Conservation (phyloP, 257 asterid genomes). For the Eucommia ulmoides region DNA sequence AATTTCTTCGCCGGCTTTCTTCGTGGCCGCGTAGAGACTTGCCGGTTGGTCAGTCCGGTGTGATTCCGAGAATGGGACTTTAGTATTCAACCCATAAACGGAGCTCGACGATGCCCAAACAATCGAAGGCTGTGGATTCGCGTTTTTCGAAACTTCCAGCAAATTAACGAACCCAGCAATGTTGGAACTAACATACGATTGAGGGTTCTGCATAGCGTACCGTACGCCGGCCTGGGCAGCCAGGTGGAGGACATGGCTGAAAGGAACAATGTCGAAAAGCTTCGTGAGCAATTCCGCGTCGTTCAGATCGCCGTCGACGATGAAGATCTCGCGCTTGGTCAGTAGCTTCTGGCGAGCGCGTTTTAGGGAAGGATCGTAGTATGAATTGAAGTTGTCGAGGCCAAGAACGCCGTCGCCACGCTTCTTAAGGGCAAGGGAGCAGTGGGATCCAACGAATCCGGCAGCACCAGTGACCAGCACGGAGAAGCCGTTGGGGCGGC, state of each 20-base stretch:
- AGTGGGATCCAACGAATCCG: background rate
- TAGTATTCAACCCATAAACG: background rate
- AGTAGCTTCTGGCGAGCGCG: slow-evolving; percentile 1
- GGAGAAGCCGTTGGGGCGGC: slow-evolving; percentile 1
- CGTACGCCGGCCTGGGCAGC: slow-evolving; percentile 2
- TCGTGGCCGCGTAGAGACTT: slow-evolving; percentile 1
- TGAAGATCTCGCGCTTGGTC: background rate
- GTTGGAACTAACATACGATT: background rate
- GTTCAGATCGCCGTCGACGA: background rate
- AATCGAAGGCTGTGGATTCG: background rate
- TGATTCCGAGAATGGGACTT: slow-evolving; percentile 1
- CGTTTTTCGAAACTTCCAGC: background rate
- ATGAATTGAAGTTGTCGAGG: slow-evolving; percentile 1
- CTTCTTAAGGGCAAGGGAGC: background rate
- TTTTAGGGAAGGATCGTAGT: slow-evolving; percentile 2
- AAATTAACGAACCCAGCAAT: background rate
- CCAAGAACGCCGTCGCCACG: slow-evolving; percentile 2
- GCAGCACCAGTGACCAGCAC: slow-evolving; percentile 1
- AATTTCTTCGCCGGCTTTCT: slow-evolving; percentile 2
- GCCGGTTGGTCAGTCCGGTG: slow-evolving; percentile 2
- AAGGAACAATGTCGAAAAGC: background rate
- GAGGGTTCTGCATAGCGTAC: background rate
- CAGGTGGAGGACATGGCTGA: background rate
- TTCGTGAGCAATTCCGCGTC: background rate
- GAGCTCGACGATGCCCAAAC: slow-evolving; percentile 3